Percentiles rank a stretch among this genome's conserved stretches.
These are phyloP conservation scores for Cryptococcus sp. DNA, from an alignment of 1,284 basidiomycete genomes.

Conservation along the genomic window DNA sequence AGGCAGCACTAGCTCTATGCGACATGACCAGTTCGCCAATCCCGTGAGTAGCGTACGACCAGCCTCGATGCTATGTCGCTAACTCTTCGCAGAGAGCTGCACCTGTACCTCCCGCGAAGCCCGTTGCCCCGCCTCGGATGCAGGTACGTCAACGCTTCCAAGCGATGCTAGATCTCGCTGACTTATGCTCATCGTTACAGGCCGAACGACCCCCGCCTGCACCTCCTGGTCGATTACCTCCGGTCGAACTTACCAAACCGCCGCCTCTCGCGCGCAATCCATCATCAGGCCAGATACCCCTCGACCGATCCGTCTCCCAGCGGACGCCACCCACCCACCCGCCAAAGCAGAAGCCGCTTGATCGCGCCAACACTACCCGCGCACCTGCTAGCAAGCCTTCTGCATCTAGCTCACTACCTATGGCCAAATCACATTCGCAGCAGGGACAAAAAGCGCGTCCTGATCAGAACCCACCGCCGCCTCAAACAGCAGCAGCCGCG, in stretches of 20 bases:
- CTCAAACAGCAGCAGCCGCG: constrained; percentile 26
- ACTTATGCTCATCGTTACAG: constrained; percentile 14
- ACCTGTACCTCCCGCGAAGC: constrained; percentile 39
- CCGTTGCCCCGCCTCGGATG: constrained; percentile 19
- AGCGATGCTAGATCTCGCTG: background rate
- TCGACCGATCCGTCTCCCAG: constrained; percentile 53
- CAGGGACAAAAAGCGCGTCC: constrained; percentile 26
- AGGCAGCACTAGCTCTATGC: constrained; percentile 15
- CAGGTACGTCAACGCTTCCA: constrained; percentile 15
- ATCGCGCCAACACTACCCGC: constrained; percentile 56
- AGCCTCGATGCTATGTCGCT: too few species aligned
- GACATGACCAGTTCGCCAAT: constrained; percentile 34
- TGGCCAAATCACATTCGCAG: constrained; percentile 47
- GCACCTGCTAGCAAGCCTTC: constrained; percentile 34
- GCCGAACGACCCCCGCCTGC: constrained; percentile 37
- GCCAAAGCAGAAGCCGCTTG: constrained; percentile 40
- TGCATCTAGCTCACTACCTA: constrained; percentile 26
- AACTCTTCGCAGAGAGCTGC: constrained; percentile 31
- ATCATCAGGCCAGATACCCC: constrained; percentile 19
- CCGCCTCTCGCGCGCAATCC: constrained; percentile 28
- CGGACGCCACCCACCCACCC: constrained; percentile 42
- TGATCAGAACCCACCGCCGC: constrained; percentile 25
- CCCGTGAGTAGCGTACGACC: constrained; percentile 28
- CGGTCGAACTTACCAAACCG: constrained; percentile 33
- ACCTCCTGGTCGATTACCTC: constrained; percentile 26